Percentiles rank a stretch among this genome's conserved stretches.
Conservation (phyloP, 1,139 yeast species). For the Hansenula sp. region DNA sequence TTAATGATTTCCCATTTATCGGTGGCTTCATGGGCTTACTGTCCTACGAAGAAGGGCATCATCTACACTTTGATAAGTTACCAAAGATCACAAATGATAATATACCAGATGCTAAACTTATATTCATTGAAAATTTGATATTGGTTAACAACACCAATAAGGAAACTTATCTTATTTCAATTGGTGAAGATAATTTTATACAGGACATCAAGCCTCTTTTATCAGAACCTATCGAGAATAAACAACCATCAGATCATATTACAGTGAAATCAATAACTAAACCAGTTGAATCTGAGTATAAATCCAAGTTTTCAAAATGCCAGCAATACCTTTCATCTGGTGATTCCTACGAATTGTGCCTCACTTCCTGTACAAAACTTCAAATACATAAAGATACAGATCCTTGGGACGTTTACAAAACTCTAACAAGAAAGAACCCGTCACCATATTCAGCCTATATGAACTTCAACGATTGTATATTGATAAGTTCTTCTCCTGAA, state of each 20-base stretch:
- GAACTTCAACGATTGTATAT: constrained; percentile 63
- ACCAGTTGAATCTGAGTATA: constrained; percentile 56
- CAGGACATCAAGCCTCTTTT: constrained; percentile 1
- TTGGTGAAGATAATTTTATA: constrained; percentile 24
- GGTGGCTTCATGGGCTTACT: constrained; percentile 88
- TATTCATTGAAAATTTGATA: constrained; percentile 64
- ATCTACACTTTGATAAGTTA: constrained; percentile 32
- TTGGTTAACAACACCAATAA: constrained; percentile 31
- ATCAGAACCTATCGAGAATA: background rate
- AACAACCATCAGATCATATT: constrained; percentile 3
- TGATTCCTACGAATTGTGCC: constrained; percentile 90
- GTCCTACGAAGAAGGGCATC: constrained; percentile 80
- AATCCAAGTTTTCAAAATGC: constrained; percentile 53
- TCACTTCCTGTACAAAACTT: constrained; percentile 75
- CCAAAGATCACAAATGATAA: constrained; percentile 27
- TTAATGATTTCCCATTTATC: constrained; percentile 56
- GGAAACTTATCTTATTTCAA: constrained; percentile 52
- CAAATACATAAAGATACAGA: constrained; percentile 39
- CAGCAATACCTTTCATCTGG: constrained; percentile 73
- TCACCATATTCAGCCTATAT: constrained; percentile 89
- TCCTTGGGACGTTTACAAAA: constrained; percentile 81
- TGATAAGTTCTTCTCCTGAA: constrained; percentile 93
- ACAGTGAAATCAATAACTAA: constrained; percentile 33
- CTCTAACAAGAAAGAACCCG: constrained; percentile 70
- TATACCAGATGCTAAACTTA: constrained; percentile 71